These are phyloP conservation scores for Danielia oregonensis DNA, from an alignment of 805 yeast species.

Conservation along the genomic window DNA sequence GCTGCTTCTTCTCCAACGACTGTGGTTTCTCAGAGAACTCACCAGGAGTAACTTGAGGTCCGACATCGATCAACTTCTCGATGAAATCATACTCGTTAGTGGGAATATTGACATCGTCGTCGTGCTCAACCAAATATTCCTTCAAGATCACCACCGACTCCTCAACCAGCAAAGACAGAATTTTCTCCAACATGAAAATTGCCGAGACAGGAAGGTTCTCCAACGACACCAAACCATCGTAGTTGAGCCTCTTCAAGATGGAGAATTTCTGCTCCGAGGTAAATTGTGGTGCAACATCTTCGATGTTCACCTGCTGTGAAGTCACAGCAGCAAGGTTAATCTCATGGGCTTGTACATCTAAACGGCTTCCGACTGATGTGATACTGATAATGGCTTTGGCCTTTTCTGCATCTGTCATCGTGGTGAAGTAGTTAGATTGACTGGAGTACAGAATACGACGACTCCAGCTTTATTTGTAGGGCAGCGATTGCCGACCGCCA, in stretches of 20 bases:
- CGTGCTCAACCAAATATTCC: conserved; percentile 38
- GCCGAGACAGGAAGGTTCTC: conserved; percentile 31
- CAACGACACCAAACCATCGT: conserved; percentile 21
- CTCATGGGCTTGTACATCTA: conserved; percentile 8
- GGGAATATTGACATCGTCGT: conserved; percentile 47
- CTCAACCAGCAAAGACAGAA: conserved; percentile 29
- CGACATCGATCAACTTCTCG: conserved; percentile 11
- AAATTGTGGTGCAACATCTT: conserved; percentile 22
- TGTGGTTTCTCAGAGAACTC: background rate
- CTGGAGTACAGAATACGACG: no score
- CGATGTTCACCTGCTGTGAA: conserved; percentile 22
- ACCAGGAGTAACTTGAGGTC: background rate
- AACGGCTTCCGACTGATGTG: background rate
- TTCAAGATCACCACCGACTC: conserved; percentile 40
- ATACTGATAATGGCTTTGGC: background rate
- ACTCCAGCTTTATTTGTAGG: no score
- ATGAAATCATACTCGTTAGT: conserved; percentile 32
- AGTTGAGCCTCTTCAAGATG: conserved; percentile 25
- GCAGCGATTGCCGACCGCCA: no score
- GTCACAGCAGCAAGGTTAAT: conserved; percentile 17
- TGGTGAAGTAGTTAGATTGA: no score
- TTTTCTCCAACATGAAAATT: conserved; percentile 40
- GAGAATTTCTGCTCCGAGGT: conserved; percentile 26
- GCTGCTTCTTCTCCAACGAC: background rate
- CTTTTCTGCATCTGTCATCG: no score